Base-by-base conservation (phyloP, 2,329 filamentous ascomycete species). In the Camptophora hylomeconis region DNA sequence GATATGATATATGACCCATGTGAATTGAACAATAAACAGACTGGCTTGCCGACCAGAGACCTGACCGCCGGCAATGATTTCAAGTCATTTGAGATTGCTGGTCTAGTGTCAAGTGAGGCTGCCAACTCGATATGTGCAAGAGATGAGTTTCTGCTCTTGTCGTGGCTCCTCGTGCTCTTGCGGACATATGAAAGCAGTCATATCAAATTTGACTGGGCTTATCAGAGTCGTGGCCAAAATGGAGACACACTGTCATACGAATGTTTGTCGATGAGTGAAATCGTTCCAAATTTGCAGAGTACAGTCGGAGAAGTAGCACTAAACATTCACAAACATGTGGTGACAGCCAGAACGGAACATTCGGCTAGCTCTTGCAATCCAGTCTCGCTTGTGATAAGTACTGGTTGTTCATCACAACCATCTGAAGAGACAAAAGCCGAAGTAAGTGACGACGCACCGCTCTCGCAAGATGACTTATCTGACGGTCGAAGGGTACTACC, bases 151-250 rank as follows among this genome's bases (percentile, higher is more conserved):
- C 11, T 63, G 8, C 50, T 63, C 7, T 24, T 56, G 19, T 51
- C 61, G 21, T 65, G 61, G 61, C 49, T 62, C 9, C 46, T 63
- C 8, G 52, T 59, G 5, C 53, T 64, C 5, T 32, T 61, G 31
- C 50, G 60, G 7, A 58, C 52, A 2, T 47, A 47, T 7, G 61
- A 65, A 38, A 54, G 54, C 10, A 45, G 45, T 19, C 44, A 50
- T 10, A 37, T 52, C 7, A 39, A 26, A 9, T 63, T 45, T 35
- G 54, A 61, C 3, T 64, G 60, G 60, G 38, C 47, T 3, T 55
- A 56, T 37, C 41, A 34, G 10, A 8, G 10, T 21, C 28, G 13
- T 26, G 29, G n/a, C n/a, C n/a, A 34, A 17, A 32, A 44, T 31
- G 35, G 11, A 23, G 26, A 44, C 12, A 41, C 45, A 21, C 32